Conservation (phyloP, 139 green algal species). For the Parachlorella kessleri region DNA sequence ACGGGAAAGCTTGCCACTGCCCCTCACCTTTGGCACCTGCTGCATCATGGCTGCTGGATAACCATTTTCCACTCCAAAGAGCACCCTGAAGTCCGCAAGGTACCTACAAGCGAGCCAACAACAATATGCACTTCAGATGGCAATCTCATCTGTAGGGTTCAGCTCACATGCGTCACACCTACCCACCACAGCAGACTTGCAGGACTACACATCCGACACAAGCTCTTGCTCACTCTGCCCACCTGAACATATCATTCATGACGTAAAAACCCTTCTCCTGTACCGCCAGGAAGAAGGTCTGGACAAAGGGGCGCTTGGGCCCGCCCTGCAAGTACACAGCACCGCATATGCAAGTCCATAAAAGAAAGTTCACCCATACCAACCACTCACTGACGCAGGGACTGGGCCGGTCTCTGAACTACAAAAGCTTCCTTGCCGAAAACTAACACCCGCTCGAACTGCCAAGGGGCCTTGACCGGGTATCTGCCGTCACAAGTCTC, state of each 20-base stretch:
- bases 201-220: not conserved
- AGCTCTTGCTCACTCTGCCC: too few species aligned
- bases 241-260: slow-evolving; percentile 90
- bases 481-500: too few species aligned
- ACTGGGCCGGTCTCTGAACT: too few species aligned
- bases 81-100: not conserved
- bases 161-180: too few species aligned
- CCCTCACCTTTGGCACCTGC: not conserved
- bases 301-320: slow-evolving; percentile 70
- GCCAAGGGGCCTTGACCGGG: too few species aligned
- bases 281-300: slow-evolving; percentile 91
- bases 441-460: too few species aligned
- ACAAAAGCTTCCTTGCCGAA: too few species aligned
- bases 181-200: not conserved
- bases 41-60: not conserved
- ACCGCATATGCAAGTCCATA: too few species aligned
- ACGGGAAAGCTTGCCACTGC: not conserved
- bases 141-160: too few species aligned
- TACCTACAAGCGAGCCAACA: not conserved
- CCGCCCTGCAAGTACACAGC: slow-evolving; percentile 41
- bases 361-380: too few species aligned
- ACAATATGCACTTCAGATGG: too few species aligned
- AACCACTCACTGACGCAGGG: too few species aligned
- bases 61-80: not conserved
- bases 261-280: slow-evolving; percentile 93